Base-by-base conservation (phyloP, 1,139 yeast genomes). In the Suhomyces bokatorum region DNA sequence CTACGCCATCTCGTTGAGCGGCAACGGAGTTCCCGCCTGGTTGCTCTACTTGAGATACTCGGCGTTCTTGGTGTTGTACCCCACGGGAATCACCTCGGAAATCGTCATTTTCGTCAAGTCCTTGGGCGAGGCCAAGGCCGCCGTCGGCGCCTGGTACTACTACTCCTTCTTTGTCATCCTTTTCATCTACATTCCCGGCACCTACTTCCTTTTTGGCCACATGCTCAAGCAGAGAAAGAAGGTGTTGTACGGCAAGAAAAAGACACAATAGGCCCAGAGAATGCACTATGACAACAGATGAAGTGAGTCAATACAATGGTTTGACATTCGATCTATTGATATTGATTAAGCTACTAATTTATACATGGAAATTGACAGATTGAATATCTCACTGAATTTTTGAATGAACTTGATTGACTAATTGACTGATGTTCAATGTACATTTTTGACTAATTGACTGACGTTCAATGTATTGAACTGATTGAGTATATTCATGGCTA, bases 71-170 rank as follows among this genome's bases (percentile, higher is more conserved):
- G 80, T 89, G 2, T 74, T 93, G 56, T 93, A 93, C 60, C 99
- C 99, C 20, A 67, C 87, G 30, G 99, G 99, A 6, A 97, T 93
- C 14, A 80, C 87, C 4, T 83, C 95, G 49, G 99, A 93, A 63
- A 75, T 88, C 52, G 59, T 74, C 42, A 80, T 90, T 68, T 77
- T 89, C 50, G 83, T 81, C 64, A 68, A 82, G 48, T 83, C 95
- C 0, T 72, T 89, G 40, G 78, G 73, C 31, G 80, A 78, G 43
- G 96, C 96, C 12, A 75, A 71, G 34, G 52, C 54, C 12, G 69
- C 62, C 15, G 71, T 75, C 48, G 86, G 88, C 27, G 63, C 66
- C 0, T 68, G 74, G 66, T 81, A 79, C 64, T 76, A 81, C 39
- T 74, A 76, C 60, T 60, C 78, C 44, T 73, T 90, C 56, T 73